phyloP scores from a whole-genome alignment of 108 stramenopile genomes.

The Skeletonema tropicum region DNA sequence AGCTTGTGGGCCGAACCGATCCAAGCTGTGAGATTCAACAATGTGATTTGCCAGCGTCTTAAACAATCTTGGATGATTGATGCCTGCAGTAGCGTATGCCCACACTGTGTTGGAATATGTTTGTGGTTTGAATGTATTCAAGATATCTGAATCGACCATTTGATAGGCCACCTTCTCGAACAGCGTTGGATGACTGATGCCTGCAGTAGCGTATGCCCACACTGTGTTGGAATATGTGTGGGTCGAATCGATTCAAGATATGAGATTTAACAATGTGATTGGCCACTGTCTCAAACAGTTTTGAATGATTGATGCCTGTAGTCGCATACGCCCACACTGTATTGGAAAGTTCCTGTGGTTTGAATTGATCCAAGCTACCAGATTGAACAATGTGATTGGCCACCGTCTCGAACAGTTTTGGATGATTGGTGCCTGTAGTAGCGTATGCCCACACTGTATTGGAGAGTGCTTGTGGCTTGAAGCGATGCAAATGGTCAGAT shows the following conservation, averaged over 20 bases:
- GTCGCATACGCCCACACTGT: slow-evolving; percentile 42
- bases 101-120: no score
- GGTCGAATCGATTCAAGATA: not conserved
- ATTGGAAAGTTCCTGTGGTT: no score
- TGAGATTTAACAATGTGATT: no score
- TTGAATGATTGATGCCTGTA: not conserved
- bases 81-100: slow-evolving; percentile 27
- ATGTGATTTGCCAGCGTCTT: slow-evolving; percentile 12
- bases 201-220: slow-evolving; percentile 26
- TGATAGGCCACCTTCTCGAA: slow-evolving; percentile 9
- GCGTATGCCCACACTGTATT: slow-evolving; percentile 8
- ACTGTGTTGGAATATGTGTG: not conserved
- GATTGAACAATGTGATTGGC: not conserved
- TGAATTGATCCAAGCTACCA: no score
- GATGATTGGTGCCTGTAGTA: slow-evolving; percentile 18
- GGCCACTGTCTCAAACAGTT: not conserved
- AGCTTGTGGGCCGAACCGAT: not conserved
- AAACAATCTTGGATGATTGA: slow-evolving; percentile 17
- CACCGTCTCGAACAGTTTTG: slow-evolving; percentile 18
- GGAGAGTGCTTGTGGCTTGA: not conserved
- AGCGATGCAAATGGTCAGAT: not conserved
- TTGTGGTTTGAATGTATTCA: not conserved
- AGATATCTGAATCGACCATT: no score
- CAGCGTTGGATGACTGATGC: slow-evolving; percentile 15
- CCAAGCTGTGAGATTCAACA: no score